phyloP scores from a whole-genome alignment of 352 stramenopile species.

The Pythium brachiatum region DNA sequence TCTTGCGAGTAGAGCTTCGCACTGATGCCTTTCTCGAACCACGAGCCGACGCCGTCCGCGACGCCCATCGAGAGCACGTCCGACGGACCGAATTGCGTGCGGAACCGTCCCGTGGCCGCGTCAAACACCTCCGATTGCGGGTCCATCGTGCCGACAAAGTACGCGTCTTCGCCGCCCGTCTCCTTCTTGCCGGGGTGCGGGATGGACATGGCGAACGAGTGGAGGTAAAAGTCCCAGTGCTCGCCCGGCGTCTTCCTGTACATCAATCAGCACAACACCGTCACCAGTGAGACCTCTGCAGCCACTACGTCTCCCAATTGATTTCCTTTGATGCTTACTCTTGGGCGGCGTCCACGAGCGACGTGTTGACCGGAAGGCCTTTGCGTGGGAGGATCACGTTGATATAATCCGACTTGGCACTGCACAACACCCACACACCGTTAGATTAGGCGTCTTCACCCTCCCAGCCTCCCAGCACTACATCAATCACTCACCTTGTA shows the following conservation, averaged over 20 bases:
- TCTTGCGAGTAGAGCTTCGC: slow-evolving; percentile 65
- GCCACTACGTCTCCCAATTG: no score
- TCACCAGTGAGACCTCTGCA: neutral
- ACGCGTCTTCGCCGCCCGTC: slow-evolving; percentile 90
- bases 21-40: slow-evolving; percentile 93
- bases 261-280: neutral
- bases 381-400: slow-evolving; percentile 82
- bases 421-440: slow-evolving; percentile 28
- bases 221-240: slow-evolving; percentile 62
- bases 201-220: slow-evolving; percentile 75
- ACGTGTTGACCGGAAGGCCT: slow-evolving; percentile 74
- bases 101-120: slow-evolving; percentile 27
- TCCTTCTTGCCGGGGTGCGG: slow-evolving; percentile 72
- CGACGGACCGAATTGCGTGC: slow-evolving; percentile 48
- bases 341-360: slow-evolving; percentile 23
- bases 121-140: slow-evolving; percentile 28
- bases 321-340: no score
- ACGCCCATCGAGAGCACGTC: slow-evolving; percentile 92
- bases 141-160: slow-evolving; percentile 86
- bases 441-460: no score
- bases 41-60: slow-evolving; percentile 94
- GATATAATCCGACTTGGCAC: slow-evolving; percentile 90
- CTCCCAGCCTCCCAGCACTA: no score
- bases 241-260: slow-evolving; percentile 12
- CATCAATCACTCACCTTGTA: slow-evolving; percentile 36